Evolutionary conservation across 139 green algal species (phyloP), one percentile per base, ranked within the genome.

Genomic region (Micromonas commoda): DNA sequence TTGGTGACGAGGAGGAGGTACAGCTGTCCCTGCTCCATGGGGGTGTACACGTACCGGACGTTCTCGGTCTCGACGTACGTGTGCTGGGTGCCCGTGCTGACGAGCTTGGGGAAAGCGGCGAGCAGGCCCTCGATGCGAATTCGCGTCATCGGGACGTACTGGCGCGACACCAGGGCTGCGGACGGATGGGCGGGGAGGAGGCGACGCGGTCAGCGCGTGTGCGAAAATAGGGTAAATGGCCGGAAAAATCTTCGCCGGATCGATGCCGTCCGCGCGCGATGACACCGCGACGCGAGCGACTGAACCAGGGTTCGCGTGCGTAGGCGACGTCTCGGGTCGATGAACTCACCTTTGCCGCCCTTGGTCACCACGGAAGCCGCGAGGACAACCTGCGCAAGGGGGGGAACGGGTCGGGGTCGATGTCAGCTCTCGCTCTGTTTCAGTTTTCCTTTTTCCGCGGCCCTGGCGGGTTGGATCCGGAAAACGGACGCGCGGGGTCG

Each of bases 21-120:
- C 85, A 99, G 64, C 24, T 26, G 65, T 3, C 52, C 52, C 2
- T 45, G 91, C 86, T 99, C 96, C 81, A 99, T 89, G 2, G 96
- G 93, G 82, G 99, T 95, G 81, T 99, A 99, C 51, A 99, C 87
- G 82, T 99, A 99, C 54, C 96, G 91, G 37, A 99, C 94, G 68
- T 97, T 98, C 76, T 99, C 96, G 29, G 96, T 98, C 86, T 99
- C 96, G 38, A 99, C 91, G 71, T 94, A 99, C 0, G 96, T 99
- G 85, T 99, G 96, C 89, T 99, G 96, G 86, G 97, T 97, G 19
- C 92, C 94, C 9, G 84, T 85, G 39, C 28, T 84, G 23, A 99
- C 88, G 39, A 99, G 90, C 85, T 99, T 99, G 31, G 96, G 96
- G 75, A 99, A 99, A 0, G 96, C 96, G 39, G 96, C 93, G 23